Base-by-base conservation (phyloP, 768 basidiomycete genomes). In the Phanerochaete sordida region DNA sequence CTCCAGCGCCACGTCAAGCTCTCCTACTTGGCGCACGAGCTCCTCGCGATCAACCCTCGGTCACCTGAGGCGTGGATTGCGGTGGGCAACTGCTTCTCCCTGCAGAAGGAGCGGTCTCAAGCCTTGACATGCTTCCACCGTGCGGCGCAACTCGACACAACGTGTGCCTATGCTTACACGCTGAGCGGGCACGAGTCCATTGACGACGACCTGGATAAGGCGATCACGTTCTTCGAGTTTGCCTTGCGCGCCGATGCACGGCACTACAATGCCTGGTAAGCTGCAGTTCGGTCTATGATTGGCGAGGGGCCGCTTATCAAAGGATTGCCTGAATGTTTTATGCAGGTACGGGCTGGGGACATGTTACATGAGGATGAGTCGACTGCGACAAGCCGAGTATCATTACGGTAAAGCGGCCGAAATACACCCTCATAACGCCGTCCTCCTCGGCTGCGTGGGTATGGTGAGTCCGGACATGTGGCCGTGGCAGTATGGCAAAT, bases 241-340 rank as follows among this genome's bases (percentile, higher is more conserved):
- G 96, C 96, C 39, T 81, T 99, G 73, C 85, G 91, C 75, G 88
- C 90, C 60, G 95, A 98, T 78, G 77, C 84, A 68, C 86, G 93
- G 75, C 94, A 97, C 75, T 99, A 98, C 75, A 96, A 97, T 76
- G 97, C 97, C 56, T 98, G 97, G 97, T 97, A 73, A 73, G 91
- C 13, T 81, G 24, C 56, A 48, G 23, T 58, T 62, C 62, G 62
- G 56, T 56, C 63, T 56, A 47, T 45, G n/a, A 48, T 57, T n/a
- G 39, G 31, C 43, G 27, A 54, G 50, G 12, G 30, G 30, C 31
- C 56, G 56, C 55, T 64, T 63, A 63, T 60, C 61, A 54, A 19
- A 12, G 24, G 47, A 26, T 43, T 43, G 39, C 39, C 28, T 39
- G 49, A 28, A 65, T 70, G 7, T 43, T 13, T 35, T 62, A 60